Evolutionary conservation across 202 grass and related monocot genomes (phyloP).

Genomic region (Bolboschoenoplectus hybrid): DNA sequence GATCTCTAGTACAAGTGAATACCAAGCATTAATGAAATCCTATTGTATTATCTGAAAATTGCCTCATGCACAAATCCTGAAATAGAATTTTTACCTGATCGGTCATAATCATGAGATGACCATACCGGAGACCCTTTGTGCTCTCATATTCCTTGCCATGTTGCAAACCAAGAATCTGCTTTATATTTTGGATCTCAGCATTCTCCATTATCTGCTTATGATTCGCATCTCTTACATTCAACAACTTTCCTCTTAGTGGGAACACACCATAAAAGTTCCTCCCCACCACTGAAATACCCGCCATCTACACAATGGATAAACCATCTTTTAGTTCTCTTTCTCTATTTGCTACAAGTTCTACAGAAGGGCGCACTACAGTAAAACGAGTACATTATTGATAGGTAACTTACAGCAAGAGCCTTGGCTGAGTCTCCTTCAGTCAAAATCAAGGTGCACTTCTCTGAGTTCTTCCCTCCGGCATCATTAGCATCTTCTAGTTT

Average conservation of each 20-base stretch:
- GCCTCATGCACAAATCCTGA: background rate
- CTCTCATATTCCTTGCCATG: slow-evolving; percentile 54
- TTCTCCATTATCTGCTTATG: slow-evolving; percentile 57
- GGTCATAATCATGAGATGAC: slow-evolving; percentile 63
- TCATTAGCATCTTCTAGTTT: slow-evolving; percentile 59
- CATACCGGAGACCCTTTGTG: slow-evolving; percentile 53
- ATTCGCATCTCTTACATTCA: slow-evolving; percentile 55
- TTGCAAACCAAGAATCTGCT: slow-evolving; percentile 55
- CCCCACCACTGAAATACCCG: slow-evolving; percentile 52
- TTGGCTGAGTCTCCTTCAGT: slow-evolving; percentile 61
- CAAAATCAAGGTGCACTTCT: slow-evolving; percentile 55
- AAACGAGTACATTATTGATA: background rate
- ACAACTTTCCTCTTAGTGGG: slow-evolving; percentile 47
- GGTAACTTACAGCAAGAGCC: slow-evolving; percentile 52
- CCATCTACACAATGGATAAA: slow-evolving; percentile 43
- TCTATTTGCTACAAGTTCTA: background rate
- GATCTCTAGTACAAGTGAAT: background rate
- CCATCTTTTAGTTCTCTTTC: background rate
- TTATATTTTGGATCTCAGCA: slow-evolving; percentile 50
- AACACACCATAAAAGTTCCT: slow-evolving; percentile 54
- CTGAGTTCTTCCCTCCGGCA: slow-evolving; percentile 51
- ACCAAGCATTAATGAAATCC: background rate
- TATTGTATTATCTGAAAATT: slow-evolving; percentile 7
- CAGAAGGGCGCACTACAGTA: background rate
- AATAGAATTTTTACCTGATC: slow-evolving; percentile 43